Evolutionary conservation across 768 basidiomycete species (phyloP).

Genomic region (Russula vinacea): DNA sequence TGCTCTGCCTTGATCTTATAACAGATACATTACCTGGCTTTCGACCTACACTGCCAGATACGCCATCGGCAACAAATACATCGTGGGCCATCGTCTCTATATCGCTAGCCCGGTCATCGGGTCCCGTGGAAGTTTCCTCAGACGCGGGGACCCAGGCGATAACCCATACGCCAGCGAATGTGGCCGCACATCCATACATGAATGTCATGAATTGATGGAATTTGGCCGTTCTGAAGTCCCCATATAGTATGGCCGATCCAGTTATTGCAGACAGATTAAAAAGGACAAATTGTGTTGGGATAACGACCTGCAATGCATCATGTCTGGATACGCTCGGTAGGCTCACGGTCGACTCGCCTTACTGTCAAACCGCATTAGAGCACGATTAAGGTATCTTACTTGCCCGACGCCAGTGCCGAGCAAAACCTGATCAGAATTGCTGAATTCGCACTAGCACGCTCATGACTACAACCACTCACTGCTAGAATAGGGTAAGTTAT

Average conservation of each 20-base stretch:
- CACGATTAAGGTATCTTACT: constrained; percentile 79
- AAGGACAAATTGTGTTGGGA: constrained; percentile 92
- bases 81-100: constrained; percentile 33
- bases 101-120: constrained; percentile 34
- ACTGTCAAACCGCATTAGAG: constrained; percentile 89
- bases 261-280: constrained; percentile 92
- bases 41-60: constrained; percentile 27
- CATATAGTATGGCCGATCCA: constrained; percentile 90
- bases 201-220: constrained; percentile 84
- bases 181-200: constrained; percentile 83
- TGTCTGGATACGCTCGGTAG: background rate
- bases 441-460: background rate
- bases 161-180: constrained; percentile 85
- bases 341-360: constrained; percentile 49
- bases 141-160: constrained; percentile 62
- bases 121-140: constrained; percentile 25
- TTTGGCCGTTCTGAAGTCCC: constrained; percentile 81
- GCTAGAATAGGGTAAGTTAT: constrained; percentile 78
- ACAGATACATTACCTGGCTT: constrained; percentile 40
- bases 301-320: constrained; percentile 58
- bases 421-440: constrained; percentile 50
- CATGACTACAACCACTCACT: constrained; percentile 43
- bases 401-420: constrained; percentile 75
- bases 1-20: constrained; percentile 52
- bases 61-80: constrained; percentile 30